phyloP scores from a whole-genome alignment of 345 rosid genomes.

The Dipteronia dyeriana region DNA sequence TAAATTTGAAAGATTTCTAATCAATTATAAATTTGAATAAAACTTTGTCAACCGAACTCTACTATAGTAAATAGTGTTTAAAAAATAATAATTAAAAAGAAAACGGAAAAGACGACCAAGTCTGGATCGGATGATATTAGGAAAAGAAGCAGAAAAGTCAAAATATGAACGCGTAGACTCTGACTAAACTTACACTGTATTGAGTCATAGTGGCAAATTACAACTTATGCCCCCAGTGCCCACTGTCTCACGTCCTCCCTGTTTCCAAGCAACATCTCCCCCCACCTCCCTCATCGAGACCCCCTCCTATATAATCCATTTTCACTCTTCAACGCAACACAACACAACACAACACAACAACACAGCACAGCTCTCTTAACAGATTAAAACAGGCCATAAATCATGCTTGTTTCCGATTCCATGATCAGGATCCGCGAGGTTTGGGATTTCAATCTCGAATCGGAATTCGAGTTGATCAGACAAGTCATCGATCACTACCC shows the following conservation, averaged over 20 bases:
- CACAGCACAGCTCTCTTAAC: background rate
- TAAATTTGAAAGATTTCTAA: too few species aligned
- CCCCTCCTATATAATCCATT: background rate
- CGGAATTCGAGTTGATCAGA: constrained; percentile 62
- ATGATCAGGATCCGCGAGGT: constrained; percentile 63
- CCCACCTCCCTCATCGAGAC: background rate
- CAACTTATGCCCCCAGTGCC: background rate
- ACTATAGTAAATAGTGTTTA: too few species aligned
- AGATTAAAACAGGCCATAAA: too few species aligned
- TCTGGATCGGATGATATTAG: background rate
- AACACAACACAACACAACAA: background rate
- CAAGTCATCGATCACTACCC: constrained; percentile 59
- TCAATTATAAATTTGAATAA: too few species aligned
- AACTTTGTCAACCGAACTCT: too few species aligned
- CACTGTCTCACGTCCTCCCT: background rate
- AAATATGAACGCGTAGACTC: constrained; percentile 8
- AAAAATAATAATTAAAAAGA: background rate
- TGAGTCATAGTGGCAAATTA: background rate
- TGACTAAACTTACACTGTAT: constrained; percentile 3
- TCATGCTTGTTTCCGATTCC: constrained; percentile 15
- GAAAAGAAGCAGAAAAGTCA: background rate
- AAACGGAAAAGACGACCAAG: background rate
- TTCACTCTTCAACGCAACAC: background rate
- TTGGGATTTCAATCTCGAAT: constrained; percentile 70
- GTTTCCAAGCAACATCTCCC: constrained; percentile 14